These are phyloP conservation scores for Streptanthus diversifolius DNA, from an alignment of 345 rosid species.

Conservation along the genomic window DNA sequence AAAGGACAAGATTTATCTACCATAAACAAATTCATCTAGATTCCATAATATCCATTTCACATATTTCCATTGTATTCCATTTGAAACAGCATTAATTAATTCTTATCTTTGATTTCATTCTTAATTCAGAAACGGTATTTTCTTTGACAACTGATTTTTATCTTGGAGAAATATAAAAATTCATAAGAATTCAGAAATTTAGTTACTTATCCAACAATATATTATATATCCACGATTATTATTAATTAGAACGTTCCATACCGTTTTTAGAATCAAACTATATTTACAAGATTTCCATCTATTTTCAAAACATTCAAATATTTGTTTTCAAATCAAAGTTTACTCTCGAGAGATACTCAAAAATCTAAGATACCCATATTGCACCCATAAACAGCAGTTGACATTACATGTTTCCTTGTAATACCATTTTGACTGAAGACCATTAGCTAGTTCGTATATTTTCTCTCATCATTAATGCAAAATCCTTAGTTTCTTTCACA, in stretches of 20 bases:
- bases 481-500: not conserved
- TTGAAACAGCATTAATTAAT: not conserved
- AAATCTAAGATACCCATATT: too few species aligned
- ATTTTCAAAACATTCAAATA: too few species aligned
- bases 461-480: not conserved
- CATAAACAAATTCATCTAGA: not conserved
- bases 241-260: too few species aligned
- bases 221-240: too few species aligned
- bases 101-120: not conserved
- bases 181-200: too few species aligned
- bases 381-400: too few species aligned
- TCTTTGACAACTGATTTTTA: not conserved
- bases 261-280: too few species aligned
- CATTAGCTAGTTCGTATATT: not conserved
- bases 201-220: too few species aligned
- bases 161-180: not conserved
- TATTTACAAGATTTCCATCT: too few species aligned
- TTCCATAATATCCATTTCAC: not conserved
- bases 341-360: too few species aligned
- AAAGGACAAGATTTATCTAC: not conserved
- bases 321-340: too few species aligned
- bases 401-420: not conserved
- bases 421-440: not conserved
- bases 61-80: not conserved
- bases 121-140: not conserved